phyloP scores from a whole-genome alignment of 352 stramenopile species.

The Aphanomyces euteiches region DNA sequence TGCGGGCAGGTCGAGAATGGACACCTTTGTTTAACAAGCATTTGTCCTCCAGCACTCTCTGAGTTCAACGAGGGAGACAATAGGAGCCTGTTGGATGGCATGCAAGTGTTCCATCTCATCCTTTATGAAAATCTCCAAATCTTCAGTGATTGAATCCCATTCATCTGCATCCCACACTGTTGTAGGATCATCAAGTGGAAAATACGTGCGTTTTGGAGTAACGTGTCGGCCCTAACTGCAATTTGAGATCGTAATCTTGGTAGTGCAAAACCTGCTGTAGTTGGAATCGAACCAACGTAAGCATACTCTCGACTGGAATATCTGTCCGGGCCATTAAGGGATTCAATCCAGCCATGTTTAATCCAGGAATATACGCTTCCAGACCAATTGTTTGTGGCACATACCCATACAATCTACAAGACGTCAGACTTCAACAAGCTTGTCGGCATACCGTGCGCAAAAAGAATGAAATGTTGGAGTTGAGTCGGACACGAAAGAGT shows the following conservation, averaged over 20 bases:
- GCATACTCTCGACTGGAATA: not conserved
- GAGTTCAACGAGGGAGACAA: not conserved
- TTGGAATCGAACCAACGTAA: conserved; percentile 10
- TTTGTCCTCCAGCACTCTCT: not conserved
- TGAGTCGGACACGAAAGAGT: conserved; percentile 17
- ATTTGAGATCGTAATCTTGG: not conserved
- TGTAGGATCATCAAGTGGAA: not conserved
- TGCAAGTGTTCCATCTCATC: not conserved
- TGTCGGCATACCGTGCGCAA: not conserved
- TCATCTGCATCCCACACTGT: not conserved
- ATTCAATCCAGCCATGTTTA: not conserved
- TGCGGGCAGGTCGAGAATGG: no score
- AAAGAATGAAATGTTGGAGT: conserved; percentile 11
- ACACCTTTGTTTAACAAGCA: no score
- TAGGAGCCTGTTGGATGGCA: no score
- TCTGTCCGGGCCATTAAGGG: not conserved
- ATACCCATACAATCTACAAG: not conserved
- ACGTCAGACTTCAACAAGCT: no score
- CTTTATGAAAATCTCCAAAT: not conserved
- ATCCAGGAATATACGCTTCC: not conserved
- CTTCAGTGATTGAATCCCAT: not conserved
- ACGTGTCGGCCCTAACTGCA: not conserved
- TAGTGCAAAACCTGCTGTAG: not conserved
- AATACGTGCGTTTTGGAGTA: no score
- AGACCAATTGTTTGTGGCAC: not conserved